phyloP scores from a whole-genome alignment of 176 grass and related monocot genomes.

The Eragrostis nindensis region DNA sequence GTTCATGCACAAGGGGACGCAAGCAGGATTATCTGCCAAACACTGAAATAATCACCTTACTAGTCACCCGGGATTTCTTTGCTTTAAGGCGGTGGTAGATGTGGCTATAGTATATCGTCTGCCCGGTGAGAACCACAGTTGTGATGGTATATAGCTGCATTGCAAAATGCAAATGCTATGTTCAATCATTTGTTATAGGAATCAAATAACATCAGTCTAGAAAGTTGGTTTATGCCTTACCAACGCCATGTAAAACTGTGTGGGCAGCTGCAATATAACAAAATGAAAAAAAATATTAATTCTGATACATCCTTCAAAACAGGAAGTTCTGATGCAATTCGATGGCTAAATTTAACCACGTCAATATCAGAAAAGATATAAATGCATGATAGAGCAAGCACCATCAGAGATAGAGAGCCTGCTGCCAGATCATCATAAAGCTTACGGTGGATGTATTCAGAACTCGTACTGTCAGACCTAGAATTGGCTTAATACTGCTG shows the following conservation, averaged over 20 bases:
- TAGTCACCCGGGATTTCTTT: conserved; percentile 44
- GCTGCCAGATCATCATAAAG: conserved; percentile 19
- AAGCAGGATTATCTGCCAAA: conserved; percentile 21
- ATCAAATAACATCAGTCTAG: conserved; percentile 2
- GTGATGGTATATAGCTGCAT: conserved; percentile 92
- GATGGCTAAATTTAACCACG: background rate
- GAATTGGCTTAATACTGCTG: background rate
- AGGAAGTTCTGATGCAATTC: conserved; percentile 14
- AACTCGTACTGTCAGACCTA: background rate
- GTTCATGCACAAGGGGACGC: background rate
- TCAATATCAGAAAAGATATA: background rate
- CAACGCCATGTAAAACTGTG: conserved; percentile 96
- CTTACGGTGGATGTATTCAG: background rate
- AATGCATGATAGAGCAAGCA: conserved; percentile 18
- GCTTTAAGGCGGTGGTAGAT: conserved; percentile 64
- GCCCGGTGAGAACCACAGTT: conserved; percentile 65
- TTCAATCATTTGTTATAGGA: conserved; percentile 6
- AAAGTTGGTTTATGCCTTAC: conserved; percentile 56
- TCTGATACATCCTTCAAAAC: conserved; percentile 12
- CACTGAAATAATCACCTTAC: conserved; percentile 49
- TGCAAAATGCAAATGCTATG: conserved; percentile 46
- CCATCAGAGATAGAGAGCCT: background rate
- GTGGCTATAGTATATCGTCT: conserved; percentile 80
- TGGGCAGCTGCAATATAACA: conserved; percentile 76
- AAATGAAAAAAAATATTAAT: conserved; percentile 43